Conservation (phyloP, 1,284 basidiomycete species). For the Blastosporella zonata region DNA sequence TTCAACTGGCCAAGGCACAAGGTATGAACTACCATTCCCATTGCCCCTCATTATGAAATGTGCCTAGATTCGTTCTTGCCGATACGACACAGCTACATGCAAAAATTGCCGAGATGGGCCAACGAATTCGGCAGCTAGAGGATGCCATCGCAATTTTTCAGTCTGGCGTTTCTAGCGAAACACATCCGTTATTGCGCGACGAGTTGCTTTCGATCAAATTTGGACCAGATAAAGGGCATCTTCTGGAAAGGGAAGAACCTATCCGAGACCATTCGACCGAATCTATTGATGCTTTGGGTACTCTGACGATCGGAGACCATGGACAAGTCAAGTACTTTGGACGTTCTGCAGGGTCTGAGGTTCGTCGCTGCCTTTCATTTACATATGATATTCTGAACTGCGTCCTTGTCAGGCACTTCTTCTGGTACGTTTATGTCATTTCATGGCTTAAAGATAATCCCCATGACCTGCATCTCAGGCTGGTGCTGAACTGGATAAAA, state of each 20-base stretch:
- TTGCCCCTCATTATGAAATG: neutral
- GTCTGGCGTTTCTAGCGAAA: constrained; percentile 53
- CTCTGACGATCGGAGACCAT: constrained; percentile 57
- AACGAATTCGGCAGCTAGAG: constrained; percentile 69
- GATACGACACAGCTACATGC: constrained; percentile 68
- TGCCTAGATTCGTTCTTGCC: constrained; percentile 57
- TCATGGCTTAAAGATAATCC: neutral
- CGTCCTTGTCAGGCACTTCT: constrained; percentile 40
- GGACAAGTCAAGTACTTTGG: constrained; percentile 70
- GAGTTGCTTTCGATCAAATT: constrained; percentile 63
- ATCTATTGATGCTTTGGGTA: constrained; percentile 49
- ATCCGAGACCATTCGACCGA: constrained; percentile 27
- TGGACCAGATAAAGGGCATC: constrained; percentile 39
- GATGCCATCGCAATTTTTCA: constrained; percentile 66
- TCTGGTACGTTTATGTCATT: constrained; percentile 30
- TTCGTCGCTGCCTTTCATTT: constrained; percentile 19
- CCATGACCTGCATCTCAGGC: constrained; percentile 33
- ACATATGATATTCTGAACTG: constrained; percentile 4
- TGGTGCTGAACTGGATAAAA: constrained; percentile 46
- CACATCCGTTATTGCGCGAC: constrained; percentile 61
- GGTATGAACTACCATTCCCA: constrained; percentile 29
- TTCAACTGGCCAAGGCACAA: constrained; percentile 57
- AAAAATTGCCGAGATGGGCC: constrained; percentile 70
- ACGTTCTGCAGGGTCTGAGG: constrained; percentile 60
- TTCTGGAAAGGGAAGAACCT: constrained; percentile 24